phyloP scores from a whole-genome alignment of 371 early-diverging fungal species.

The Zychaea mexicana region DNA sequence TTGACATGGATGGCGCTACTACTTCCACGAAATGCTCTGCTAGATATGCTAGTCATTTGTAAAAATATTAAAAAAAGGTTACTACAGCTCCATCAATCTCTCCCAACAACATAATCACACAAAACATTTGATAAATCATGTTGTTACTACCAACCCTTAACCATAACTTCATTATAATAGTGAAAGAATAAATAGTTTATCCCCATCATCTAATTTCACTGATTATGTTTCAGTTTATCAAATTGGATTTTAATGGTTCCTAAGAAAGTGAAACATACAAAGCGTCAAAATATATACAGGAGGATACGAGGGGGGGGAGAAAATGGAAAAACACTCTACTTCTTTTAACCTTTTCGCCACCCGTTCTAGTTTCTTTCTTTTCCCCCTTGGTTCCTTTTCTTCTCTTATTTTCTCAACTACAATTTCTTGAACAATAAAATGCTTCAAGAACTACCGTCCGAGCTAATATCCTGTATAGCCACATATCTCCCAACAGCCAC shows the following conservation, averaged over 20 bases:
- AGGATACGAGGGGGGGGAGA: not conserved
- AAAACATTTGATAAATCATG: too few species aligned
- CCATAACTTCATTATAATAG: too few species aligned
- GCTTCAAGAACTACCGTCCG: conserved; percentile 27
- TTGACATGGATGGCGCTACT: conserved; percentile 28
- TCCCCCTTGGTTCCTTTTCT: too few species aligned
- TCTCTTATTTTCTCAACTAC: not conserved
- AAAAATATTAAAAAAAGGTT: conserved; percentile 14
- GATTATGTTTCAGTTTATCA: not conserved
- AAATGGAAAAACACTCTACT: not conserved
- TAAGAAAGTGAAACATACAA: conserved; percentile 3
- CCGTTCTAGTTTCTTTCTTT: not conserved
- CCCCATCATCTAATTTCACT: not conserved
- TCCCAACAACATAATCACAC: too few species aligned
- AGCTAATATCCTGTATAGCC: conserved; percentile 24
- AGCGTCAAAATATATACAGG: not conserved
- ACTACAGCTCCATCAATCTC: too few species aligned
- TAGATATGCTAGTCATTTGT: conserved; percentile 23
- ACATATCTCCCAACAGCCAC: conserved; percentile 14
- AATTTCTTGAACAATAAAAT: conserved; percentile 1
- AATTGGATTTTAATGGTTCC: not conserved
- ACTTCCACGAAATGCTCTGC: conserved; percentile 10
- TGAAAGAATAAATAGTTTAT: too few species aligned
- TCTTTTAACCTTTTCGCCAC: not conserved
- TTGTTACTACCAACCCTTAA: too few species aligned